Conservation (phyloP, 1,139 yeast genomes). For the Pichia sp. region DNA sequence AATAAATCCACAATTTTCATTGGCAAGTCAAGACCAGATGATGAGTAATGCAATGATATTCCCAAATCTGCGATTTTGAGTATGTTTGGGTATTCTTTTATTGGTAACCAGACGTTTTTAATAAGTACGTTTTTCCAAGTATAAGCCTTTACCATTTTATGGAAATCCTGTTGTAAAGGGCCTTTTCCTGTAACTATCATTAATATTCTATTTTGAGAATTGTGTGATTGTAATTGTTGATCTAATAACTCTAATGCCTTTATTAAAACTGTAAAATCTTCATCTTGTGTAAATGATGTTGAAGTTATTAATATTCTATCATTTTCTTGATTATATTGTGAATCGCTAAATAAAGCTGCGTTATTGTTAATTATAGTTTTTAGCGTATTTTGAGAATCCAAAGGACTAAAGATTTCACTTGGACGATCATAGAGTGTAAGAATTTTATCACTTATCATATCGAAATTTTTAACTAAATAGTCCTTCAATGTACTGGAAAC, state of each 20-base stretch:
- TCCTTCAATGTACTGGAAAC: constrained; percentile 74
- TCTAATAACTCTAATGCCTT: constrained; percentile 66
- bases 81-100: constrained; percentile 74
- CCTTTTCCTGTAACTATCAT: constrained; percentile 93
- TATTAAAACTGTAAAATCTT: constrained; percentile 67
- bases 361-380: constrained; percentile 22
- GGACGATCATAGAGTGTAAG: constrained; percentile 69
- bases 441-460: constrained; percentile 35
- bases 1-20: constrained; percentile 96
- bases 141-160: constrained; percentile 39
- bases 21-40: constrained; percentile 91
- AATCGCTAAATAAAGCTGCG: constrained; percentile 35
- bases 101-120: constrained; percentile 67
- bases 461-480: constrained; percentile 52
- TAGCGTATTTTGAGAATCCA: constrained; percentile 23
- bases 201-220: constrained; percentile 43
- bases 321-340: constrained; percentile 28
- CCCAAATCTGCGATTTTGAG: constrained; percentile 81
- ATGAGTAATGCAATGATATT: constrained; percentile 82
- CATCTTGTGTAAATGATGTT: constrained; percentile 95
- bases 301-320: constrained; percentile 73
- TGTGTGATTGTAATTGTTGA: constrained; percentile 22
- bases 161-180: constrained; percentile 55
- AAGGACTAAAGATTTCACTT: constrained; percentile 58
- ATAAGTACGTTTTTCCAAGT: constrained; percentile 45